Conservation (phyloP, 768 basidiomycete genomes). For the Lyophyllum semitale region DNA sequence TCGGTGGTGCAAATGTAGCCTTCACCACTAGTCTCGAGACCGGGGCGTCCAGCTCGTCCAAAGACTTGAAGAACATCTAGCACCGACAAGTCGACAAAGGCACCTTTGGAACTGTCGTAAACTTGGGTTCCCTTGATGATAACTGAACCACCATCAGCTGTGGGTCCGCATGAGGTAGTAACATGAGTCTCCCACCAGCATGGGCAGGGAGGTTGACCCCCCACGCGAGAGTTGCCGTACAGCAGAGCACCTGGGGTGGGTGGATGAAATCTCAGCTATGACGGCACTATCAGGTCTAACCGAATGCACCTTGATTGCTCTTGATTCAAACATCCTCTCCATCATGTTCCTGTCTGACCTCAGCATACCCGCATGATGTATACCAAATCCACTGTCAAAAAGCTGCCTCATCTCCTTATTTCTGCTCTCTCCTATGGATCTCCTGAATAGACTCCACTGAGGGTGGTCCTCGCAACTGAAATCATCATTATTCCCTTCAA, state of each 20-base stretch:
- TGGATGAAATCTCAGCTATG: background rate
- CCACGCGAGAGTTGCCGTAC: conserved; percentile 98
- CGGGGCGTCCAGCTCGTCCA: conserved; percentile 90
- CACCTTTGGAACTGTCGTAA: conserved; percentile 88
- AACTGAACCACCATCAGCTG: conserved; percentile 46
- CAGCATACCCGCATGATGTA: conserved; percentile 98
- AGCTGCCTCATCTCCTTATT: conserved; percentile 98
- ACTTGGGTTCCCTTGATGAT: conserved; percentile 97
- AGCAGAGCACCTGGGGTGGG: conserved; percentile 85
- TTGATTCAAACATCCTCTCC: conserved; percentile 90
- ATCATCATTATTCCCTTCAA: conserved; percentile 72
- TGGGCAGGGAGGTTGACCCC: conserved; percentile 99
- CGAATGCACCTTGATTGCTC: conserved; percentile 78
- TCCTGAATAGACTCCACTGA: conserved; percentile 73
- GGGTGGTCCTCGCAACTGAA: conserved; percentile 86
- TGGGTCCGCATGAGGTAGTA: conserved; percentile 7
- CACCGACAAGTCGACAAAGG: conserved; percentile 90
- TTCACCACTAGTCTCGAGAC: conserved; percentile 88
- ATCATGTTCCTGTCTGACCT: conserved; percentile 92
- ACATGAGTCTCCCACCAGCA: conserved; percentile 59
- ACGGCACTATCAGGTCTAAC: background rate
- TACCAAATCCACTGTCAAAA: conserved; percentile 91
- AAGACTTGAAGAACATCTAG: conserved; percentile 98
- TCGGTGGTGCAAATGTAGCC: conserved; percentile 96
- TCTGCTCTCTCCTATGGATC: conserved; percentile 74